A percentile compares a stretch with the other conserved stretches of the same genome.
phyloP scores from a whole-genome alignment of 768 basidiomycete species.

The Dendrothele bispora region DNA sequence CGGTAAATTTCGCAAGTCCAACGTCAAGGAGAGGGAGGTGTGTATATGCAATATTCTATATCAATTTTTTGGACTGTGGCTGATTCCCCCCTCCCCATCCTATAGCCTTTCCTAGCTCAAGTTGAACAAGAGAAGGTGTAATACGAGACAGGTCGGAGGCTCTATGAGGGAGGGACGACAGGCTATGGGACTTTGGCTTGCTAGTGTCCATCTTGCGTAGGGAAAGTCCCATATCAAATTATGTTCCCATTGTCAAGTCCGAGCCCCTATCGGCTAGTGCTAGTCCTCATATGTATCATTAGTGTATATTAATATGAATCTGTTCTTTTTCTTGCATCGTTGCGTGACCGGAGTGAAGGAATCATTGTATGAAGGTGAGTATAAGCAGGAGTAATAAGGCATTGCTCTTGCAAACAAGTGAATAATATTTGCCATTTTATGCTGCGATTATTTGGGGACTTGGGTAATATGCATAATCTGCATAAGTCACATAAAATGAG shows the following conservation, averaged over 20 bases:
- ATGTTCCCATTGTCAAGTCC: constrained; percentile 60
- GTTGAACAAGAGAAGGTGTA: constrained; percentile 96
- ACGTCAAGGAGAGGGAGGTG: constrained; percentile 95
- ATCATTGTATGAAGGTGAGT: no score
- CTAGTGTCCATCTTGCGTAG: constrained; percentile 78
- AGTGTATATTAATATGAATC: no score
- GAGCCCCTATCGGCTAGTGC: no score
- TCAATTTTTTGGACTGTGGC: constrained; percentile 17
- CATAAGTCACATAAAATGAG: no score
- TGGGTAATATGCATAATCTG: no score
- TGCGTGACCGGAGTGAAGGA: no score
- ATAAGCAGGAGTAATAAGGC: no score
- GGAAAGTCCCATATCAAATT: constrained; percentile 64
- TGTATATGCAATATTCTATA: constrained; percentile 15
- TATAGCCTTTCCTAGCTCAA: constrained; percentile 86
- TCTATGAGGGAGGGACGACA: constrained; percentile 84
- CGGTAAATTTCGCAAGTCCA: constrained; percentile 89
- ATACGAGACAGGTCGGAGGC: constrained; percentile 80
- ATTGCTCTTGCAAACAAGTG: no score
- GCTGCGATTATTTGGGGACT: no score
- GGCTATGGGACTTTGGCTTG: constrained; percentile 74
- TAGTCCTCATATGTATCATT: no score
- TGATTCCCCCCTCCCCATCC: constrained; percentile 14
- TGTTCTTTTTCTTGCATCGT: no score
- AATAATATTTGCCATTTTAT: no score